Conservation (phyloP, 2,329 filamentous ascomycete species). For the Colletotrichum neosansevieriae region DNA sequence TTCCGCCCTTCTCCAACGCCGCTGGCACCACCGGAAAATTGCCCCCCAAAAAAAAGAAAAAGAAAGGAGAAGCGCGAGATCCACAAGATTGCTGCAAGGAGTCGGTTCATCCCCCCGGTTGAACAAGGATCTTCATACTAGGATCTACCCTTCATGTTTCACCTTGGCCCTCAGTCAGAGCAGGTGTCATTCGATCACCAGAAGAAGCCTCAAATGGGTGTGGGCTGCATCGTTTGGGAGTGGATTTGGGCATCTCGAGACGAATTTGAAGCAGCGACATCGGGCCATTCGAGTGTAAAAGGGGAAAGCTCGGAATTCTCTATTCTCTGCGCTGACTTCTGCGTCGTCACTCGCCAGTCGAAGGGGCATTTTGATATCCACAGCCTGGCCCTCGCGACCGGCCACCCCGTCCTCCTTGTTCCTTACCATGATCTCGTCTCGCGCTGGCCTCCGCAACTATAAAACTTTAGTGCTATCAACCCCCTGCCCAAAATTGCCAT, state of each 20-base stretch:
- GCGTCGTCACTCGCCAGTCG: constrained; percentile 14
- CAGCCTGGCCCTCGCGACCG: constrained; percentile 16
- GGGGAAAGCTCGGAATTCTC: constrained; percentile 26
- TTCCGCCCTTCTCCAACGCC: neutral
- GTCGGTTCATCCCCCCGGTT: neutral
- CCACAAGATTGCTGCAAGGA: constrained; percentile 40
- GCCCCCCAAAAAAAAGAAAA: constrained; percentile 4
- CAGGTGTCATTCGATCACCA: constrained; percentile 36
- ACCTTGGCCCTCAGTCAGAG: constrained; percentile 26
- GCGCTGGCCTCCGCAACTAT: constrained; percentile 23
- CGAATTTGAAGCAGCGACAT: constrained; percentile 40
- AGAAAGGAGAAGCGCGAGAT: constrained; percentile 39
- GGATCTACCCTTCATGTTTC: constrained; percentile 35
- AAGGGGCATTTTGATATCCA: constrained; percentile 4
- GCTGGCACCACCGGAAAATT: constrained; percentile 4
- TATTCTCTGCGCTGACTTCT: constrained; percentile 5
- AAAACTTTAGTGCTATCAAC: constrained; percentile 1
- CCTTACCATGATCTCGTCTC: constrained; percentile 22
- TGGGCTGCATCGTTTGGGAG: constrained; percentile 19
- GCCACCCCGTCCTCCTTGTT: constrained; percentile 10
- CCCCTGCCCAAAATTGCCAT: neutral
- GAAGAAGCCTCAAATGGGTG: constrained; percentile 28
- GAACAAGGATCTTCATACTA: neutral
- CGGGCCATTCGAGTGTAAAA: constrained; percentile 18
- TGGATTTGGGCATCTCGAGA: constrained; percentile 29